phyloP scores from a whole-genome alignment of 2,329 filamentous ascomycete genomes.

The Aspergillus tanneri region DNA sequence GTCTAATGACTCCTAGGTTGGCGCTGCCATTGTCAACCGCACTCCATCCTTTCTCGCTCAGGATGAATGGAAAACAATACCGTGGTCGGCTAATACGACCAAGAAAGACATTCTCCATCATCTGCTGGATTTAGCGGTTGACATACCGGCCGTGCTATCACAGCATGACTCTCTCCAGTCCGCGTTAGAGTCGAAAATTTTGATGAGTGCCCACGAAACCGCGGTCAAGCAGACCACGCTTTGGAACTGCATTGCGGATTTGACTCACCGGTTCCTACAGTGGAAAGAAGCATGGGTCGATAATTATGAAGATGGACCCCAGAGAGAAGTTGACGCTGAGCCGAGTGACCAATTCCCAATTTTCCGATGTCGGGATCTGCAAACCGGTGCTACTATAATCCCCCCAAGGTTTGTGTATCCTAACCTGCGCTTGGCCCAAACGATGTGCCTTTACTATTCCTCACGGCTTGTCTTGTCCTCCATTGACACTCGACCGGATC shows the following conservation, averaged over 20 bases:
- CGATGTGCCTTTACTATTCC: conserved; percentile 38
- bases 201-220: conserved; percentile 30
- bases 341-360: conserved; percentile 32
- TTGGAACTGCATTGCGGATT: conserved; percentile 36
- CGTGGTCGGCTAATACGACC: conserved; percentile 39
- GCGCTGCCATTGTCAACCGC: conserved; percentile 31
- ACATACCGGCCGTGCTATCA: conserved; percentile 33
- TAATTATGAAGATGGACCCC: conserved; percentile 31
- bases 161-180: conserved; percentile 33
- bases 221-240: conserved; percentile 33
- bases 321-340: conserved; percentile 25
- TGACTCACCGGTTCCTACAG: conserved; percentile 30
- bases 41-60: conserved; percentile 36
- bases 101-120: conserved; percentile 40
- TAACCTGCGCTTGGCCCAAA: conserved; percentile 37
- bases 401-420: conserved; percentile 36
- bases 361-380: conserved; percentile 35
- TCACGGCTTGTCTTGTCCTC: conserved; percentile 36
- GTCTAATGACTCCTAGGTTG: conserved; percentile 24
- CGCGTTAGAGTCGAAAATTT: conserved; percentile 17
- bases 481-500: conserved; percentile 31
- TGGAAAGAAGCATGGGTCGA: conserved; percentile 36
- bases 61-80: conserved; percentile 42
- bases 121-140: conserved; percentile 37
- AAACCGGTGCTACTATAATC: conserved; percentile 31